Conservation (phyloP, 257 asterid genomes). For the Cinchona pubescens region DNA sequence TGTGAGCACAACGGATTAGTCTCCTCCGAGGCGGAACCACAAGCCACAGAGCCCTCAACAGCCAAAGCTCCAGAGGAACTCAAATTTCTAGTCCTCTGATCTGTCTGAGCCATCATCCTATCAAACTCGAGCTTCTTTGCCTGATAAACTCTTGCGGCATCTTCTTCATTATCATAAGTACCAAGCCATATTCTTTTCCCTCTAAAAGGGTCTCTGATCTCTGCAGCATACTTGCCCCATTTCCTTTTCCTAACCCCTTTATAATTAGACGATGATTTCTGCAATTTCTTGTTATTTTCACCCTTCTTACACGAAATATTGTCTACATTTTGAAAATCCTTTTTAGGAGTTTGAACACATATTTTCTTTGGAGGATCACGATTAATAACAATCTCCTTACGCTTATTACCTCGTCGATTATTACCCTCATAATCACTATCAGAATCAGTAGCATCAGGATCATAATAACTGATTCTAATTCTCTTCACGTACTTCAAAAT, state of each 20-base stretch:
- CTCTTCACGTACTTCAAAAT: conserved; percentile 9
- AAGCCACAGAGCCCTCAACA: conserved; percentile 9
- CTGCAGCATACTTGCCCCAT: conserved; percentile 45
- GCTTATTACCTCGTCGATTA: conserved; percentile 3
- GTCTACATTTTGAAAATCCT: not conserved
- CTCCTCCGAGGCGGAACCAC: conserved; percentile 16
- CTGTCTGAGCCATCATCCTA: not conserved
- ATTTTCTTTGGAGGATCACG: not conserved
- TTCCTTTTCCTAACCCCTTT: conserved; percentile 38
- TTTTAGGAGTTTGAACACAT: not conserved
- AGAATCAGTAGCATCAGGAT: conserved; percentile 44
- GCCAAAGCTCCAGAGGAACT: conserved; percentile 2
- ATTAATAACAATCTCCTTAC: conserved; percentile 22
- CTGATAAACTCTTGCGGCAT: conserved; percentile 33
- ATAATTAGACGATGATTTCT: conserved; percentile 9
- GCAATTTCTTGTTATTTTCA: conserved; percentile 10
- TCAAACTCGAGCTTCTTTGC: conserved; percentile 28
- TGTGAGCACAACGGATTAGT: conserved; percentile 8
- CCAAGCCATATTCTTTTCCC: conserved; percentile 38
- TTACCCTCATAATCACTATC: conserved; percentile 2
- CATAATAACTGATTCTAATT: conserved; percentile 25
- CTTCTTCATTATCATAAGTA: conserved; percentile 31
- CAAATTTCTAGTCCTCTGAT: conserved; percentile 7
- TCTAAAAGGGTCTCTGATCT: conserved; percentile 30
- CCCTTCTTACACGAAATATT: not conserved